These are phyloP conservation scores for Plasmodium coatneyi DNA, from an alignment of 169 alveolate genomes.

Conservation along the genomic window DNA sequence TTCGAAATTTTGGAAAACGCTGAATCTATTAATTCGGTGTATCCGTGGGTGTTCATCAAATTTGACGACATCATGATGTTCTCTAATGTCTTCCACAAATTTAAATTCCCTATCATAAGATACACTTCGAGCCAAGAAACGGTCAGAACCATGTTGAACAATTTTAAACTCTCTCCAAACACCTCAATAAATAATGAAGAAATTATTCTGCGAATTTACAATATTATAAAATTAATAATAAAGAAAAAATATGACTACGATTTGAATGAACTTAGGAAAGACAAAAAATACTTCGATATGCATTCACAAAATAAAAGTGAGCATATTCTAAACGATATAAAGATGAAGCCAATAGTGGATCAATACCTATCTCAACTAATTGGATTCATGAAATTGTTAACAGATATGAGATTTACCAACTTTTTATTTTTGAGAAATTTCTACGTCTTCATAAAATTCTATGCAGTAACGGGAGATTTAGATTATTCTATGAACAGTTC, in stretches of 20 bases:
- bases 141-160: constrained; percentile 19
- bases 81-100: constrained; percentile 46
- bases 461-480: constrained; percentile 65
- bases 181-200: constrained; percentile 28
- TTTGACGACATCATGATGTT: constrained; percentile 55
- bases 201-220: constrained; percentile 6
- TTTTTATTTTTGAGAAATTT: constrained; percentile 54
- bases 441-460: constrained; percentile 37
- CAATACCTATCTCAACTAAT: constrained; percentile 43
- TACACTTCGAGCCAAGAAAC: constrained; percentile 1
- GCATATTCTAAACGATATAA: constrained; percentile 10
- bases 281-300: neutral
- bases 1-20: constrained; percentile 54
- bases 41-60: constrained; percentile 32
- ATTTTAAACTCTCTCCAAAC: constrained; percentile 47
- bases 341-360: neutral
- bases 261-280: neutral
- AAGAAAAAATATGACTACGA: constrained; percentile 32
- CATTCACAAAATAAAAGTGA: neutral
- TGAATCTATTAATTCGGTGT: constrained; percentile 18
- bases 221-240: constrained; percentile 1
- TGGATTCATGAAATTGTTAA: constrained; percentile 60
- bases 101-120: constrained; percentile 32
- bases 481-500: constrained; percentile 29
- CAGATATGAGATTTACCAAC: constrained; percentile 74